Base-by-base conservation (phyloP, 2,329 filamentous ascomycete species). In the Epichloe bromicola region DNA sequence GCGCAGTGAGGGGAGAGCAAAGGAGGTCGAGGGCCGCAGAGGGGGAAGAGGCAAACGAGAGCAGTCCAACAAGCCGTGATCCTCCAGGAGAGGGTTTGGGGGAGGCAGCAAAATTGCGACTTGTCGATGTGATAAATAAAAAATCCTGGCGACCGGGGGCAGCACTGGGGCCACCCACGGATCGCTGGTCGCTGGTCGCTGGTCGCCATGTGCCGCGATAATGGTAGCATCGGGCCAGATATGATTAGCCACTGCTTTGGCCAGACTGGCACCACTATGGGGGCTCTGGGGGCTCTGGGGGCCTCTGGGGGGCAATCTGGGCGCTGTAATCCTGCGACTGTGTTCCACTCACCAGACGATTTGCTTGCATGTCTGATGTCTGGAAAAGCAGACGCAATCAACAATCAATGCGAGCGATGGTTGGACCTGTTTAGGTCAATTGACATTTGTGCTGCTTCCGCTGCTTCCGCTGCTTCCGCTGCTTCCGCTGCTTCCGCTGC, bases 1-100 rank as follows among this genome's bases (percentile, higher is more conserved):
- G 40, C 47, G 52, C 53, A 51, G 43, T 43, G 47, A 49, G 4
- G 50, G 53, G 46, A 43, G 37, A 51, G 51, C 30, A 53, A 45
- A 33, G 45, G 43, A 47, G 52, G 49, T 54, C 43, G 47, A 52
- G 41, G 44, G 51, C 48, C 40, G 46, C 53, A 51, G 51, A 50
- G 54, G 52, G 52, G 52, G 53, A 50, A 52, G 51, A 52, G 50
- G 51, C 51, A 14, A 46, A 36, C 26, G 40, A 33, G 38, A 33
- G 34, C 40, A 15, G 47, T 49, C 46, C 47, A 42, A 30, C 47
- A 42, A 30, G 40, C 19, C 34, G 48, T 44, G 48, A 38, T 49
- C 40, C 41, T 44, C 48, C 40, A 44, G 40, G 20, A 49, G 48
- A 49, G 40, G 48, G 33, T 49, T 49, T 43, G 19, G 20, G 48